Base-by-base conservation (phyloP, 192 early-diverging fungal species). In the Phycomyces blakesleeanus region DNA sequence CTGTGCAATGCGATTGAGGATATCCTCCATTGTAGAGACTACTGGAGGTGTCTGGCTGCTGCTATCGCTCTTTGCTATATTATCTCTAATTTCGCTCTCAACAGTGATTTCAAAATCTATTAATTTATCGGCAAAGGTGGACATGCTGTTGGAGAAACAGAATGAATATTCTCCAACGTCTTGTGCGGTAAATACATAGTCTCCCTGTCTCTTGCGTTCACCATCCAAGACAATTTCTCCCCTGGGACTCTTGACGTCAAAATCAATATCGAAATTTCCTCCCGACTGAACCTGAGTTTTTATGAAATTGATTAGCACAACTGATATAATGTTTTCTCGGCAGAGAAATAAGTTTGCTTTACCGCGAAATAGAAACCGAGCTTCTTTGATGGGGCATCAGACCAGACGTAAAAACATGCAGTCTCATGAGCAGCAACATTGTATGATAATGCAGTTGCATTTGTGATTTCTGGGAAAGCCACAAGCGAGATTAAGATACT, bases 261-360 rank as follows among this genome's bases (percentile, higher is more conserved):
- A 96, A 77, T 99, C 97, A 49, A 99, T 89, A 72, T 99, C 97
- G 72, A 97, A 99, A 38, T 89, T 82, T 61, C 97, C 97, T 24
- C 97, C 97, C 51, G 85, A 82, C 83, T 99, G 97, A 34, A 95
- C 95, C 93, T 96, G 61, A 47, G 12, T 47, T 63, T 34, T 34
- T 34, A n/a, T 34, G 7, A 5, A 34, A 7, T 5, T 34, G 7
- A 34, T 34, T 7, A 34, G 29, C 29, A 34, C 29, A 34, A 7
- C 29, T 7, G n/a, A 2, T 34, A 34, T 34, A 34, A 7, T 7
- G 29, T 34, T 34, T 34, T 34, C 29, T 34, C 29, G 29, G 29
- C 3, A 34, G n/a, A n/a, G n/a, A n/a, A n/a, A n/a, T 5, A 34
- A 34, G 29, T 5, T 34, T 7, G 2, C 3, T 89, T 75, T 88